Conservation (phyloP, 345 rosid species). For the Acer yangbiense region DNA sequence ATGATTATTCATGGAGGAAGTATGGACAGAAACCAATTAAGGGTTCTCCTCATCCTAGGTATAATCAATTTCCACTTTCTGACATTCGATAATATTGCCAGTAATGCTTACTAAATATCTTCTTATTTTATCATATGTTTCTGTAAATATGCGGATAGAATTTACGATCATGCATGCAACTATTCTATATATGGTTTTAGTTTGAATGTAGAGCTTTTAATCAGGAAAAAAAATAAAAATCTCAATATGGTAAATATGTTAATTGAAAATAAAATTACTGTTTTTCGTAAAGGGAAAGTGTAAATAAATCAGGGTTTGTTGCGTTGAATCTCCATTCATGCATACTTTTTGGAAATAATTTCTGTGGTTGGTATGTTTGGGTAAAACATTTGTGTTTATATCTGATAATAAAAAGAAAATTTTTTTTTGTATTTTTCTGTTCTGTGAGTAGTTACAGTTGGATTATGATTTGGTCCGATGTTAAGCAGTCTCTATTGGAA, state of each 20-base stretch:
- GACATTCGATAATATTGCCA: constrained; percentile 3
- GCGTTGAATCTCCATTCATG: background rate
- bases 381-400: background rate
- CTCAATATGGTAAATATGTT: background rate
- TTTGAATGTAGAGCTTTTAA: constrained; percentile 12
- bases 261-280: background rate
- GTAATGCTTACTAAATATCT: background rate
- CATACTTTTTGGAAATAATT: background rate
- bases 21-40: constrained; percentile 87
- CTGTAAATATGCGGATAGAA: background rate
- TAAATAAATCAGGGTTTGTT: background rate
- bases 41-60: constrained; percentile 91
- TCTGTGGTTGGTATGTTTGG: background rate
- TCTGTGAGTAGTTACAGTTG: constrained; percentile 4
- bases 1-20: constrained; percentile 85
- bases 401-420: background rate
- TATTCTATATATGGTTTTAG: background rate
- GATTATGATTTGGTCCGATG: background rate
- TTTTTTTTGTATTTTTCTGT: background rate
- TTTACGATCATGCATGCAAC: background rate
- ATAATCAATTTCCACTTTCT: constrained; percentile 11
- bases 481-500: background rate
- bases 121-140: background rate
- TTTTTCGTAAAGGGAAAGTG: background rate
- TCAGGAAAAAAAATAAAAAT: background rate